Base-by-base conservation (phyloP, 2,329 filamentous ascomycete genomes). In the Apiospora kogelbergensis region DNA sequence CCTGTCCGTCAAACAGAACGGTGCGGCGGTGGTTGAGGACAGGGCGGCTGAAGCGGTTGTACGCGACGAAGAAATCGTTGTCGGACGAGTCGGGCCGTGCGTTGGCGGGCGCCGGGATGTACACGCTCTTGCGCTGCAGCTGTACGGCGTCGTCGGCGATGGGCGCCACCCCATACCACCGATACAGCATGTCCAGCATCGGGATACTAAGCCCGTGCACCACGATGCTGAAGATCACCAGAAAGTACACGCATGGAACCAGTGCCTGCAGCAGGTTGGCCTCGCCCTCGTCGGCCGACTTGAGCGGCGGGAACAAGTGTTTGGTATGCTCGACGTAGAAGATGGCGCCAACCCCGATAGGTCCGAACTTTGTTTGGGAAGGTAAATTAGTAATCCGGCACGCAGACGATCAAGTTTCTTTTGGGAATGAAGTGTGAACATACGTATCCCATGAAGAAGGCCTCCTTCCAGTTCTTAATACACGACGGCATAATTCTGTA, bases 281-380 rank as follows among this genome's bases (percentile, higher is more conserved):
- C 70, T 81, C 78, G 48, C 78, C 77, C 15, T 74, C 75, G 70
- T 81, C 81, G 2, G 77, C 79, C 2, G 78, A 68, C 33, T 75
- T 78, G 0, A 76, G 69, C 6, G 78, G 69, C 0, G 81, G 82
- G 68, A 84, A 83, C 4, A 85, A 73, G 13, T 84, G 78, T 9
- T 78, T 77, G 1, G 81, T 80, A 69, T 85, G 83, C 72, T 84
- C 81, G 17, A 94, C 84, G 78, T 95, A 94, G 78, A 94, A 94
- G 30, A 93, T 86, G 0, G 92, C 92, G 24, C 90, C 91, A 10
- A 93, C 91, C 1, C 92, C 92, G 63, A 94, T 94, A 0, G 92
- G 92, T 0, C 92, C 92, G 73, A 95, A 94, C 63, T 65, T n/a
- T n/a, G n/a, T n/a, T n/a, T n/a, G n/a, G n/a, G n/a, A n/a, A n/a